Base-by-base conservation (phyloP, 768 basidiomycete species). In the Sporobolomyces phaffii region DNA sequence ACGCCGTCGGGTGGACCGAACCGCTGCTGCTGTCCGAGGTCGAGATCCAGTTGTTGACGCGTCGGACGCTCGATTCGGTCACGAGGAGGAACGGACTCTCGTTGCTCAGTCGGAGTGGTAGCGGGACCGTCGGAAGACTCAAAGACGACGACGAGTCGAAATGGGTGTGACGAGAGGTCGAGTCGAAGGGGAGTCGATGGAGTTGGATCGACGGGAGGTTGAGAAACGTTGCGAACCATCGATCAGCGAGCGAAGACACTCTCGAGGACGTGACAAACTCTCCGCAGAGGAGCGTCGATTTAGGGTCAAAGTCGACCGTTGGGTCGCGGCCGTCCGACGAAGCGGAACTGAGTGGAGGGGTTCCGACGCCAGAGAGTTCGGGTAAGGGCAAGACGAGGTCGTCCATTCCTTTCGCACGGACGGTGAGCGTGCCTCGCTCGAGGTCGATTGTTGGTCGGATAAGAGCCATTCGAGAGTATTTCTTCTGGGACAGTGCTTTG, bases 31-130 rank as follows among this genome's bases (percentile, higher is more conserved):
- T 14, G 29, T 11, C 50, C 47, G 50, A 24, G 13, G 22, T 43
- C 17, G 53, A 40, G 40, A 50, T 56, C 74, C 72, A 72, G 2
- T 45, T n/a, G 22, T 58, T 62, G 2, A 73, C 67, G 8, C 38
- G 45, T 2, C 52, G 31, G 24, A 73, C 65, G 54, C 64, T 67
- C 38, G 66, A 60, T 36, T 56, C 38, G 43, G 67, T 69, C n/a
- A 75, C 62, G 60, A 75, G 67, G 6, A 75, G 59, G 64, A 73
- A 75, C 13, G 74, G 71, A 24, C 52, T 59, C 47, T 75, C 74
- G 69, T 75, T 75, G 33, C 64, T 68, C 2, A 73, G 51, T 0
- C 68, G 61, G 18, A 75, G 45, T 2, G 74, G 74, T 3, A 70
- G 51, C 0, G 65, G 62, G 15, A 58, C 51, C 10, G 53, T 43